Evolutionary conservation across 2,329 filamentous ascomycete species (phyloP).

Genomic region (Fusarium sp.): DNA sequence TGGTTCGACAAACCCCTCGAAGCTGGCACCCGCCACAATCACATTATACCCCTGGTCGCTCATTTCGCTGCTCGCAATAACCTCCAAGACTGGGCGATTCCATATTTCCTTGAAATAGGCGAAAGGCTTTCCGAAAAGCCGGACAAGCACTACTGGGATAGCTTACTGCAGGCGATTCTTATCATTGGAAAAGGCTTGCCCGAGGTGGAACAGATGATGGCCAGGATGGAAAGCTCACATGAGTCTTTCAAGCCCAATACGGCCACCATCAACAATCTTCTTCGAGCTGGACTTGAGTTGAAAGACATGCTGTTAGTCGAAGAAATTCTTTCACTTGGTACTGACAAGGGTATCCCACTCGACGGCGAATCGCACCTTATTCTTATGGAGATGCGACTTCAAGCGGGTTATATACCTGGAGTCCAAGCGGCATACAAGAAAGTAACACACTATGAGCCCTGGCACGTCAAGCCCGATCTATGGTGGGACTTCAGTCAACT

Average conservation of each 20-base stretch:
- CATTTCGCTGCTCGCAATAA: conserved; percentile 69
- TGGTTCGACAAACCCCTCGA: conserved; percentile 73
- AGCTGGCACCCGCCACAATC: conserved; percentile 31
- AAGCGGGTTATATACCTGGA: conserved; percentile 76
- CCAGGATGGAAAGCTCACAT: conserved; percentile 74
- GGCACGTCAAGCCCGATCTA: conserved; percentile 58
- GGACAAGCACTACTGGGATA: conserved; percentile 73
- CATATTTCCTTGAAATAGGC: conserved; percentile 66
- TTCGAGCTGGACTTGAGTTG: conserved; percentile 77
- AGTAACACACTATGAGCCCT: conserved; percentile 49
- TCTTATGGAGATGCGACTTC: conserved; percentile 81
- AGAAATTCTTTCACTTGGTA: conserved; percentile 75
- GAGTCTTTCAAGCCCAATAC: conserved; percentile 69
- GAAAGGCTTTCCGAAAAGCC: conserved; percentile 58
- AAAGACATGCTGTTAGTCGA: conserved; percentile 79
- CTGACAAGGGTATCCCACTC: conserved; percentile 72
- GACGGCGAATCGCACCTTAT: conserved; percentile 79
- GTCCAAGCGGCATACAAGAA: conserved; percentile 73
- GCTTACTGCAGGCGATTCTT: conserved; percentile 78
- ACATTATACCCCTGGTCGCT: conserved; percentile 50
- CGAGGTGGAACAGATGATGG: conserved; percentile 66
- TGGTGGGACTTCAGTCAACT: conserved; percentile 67
- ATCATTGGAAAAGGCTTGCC: conserved; percentile 74
- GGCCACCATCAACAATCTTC: conserved; percentile 79
- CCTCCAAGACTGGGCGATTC: conserved; percentile 71